Evolutionary conservation across 176 grass and related monocot genomes (phyloP), one percentile per base, ranked within the genome.

Genomic region (Miscanthus lutarioriparius): DNA sequence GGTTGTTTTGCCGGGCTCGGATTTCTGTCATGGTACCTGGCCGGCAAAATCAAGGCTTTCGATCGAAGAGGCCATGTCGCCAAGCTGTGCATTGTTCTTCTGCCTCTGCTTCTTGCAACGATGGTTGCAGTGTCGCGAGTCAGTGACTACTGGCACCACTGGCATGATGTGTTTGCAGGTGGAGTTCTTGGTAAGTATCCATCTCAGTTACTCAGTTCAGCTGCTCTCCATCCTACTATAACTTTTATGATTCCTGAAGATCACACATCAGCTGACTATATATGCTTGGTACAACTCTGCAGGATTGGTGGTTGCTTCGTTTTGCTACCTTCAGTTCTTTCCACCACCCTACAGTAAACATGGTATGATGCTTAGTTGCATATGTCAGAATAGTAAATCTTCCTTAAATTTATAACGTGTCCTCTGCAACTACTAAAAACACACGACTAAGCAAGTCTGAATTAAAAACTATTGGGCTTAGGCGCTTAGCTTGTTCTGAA

Each of bases 241-340:
- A 9, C 23, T 47, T 15, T 9, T 43, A 27, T 27, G 40, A 28
- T 48, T 45, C 7, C 14, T 17, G 23, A 48, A 73, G 40, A 19
- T 30, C 1, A 9, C 12, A 27, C 25, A 73, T 2, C 13, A 30
- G 41, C 12, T 26, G 15, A 56, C 0, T 72, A 20, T 15, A 41
- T 72, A n/a, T 45, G 13, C 0, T 28, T 47, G 11, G 41, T 5
- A 47, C 41, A 47, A 72, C 70, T 72, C 6, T 48, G 23, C 70
- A 73, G 70, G 70, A 28, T 47, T 73, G 23, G 41, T 73, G 23
- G 41, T 73, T 48, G 70, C 70, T 28, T 48, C 70, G 4, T 48
- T 73, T 47, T 73, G 70, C 70, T 73, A 48, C 70, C 70, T 73
- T 30, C 70, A 73, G 70, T 73, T 73, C 39, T 73, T 73, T 73